Percentiles rank a stretch among this genome's conserved stretches.
These are phyloP conservation scores for Peronosclerospora sorghi DNA, from an alignment of 352 stramenopile species.

Conservation along the genomic window DNA sequence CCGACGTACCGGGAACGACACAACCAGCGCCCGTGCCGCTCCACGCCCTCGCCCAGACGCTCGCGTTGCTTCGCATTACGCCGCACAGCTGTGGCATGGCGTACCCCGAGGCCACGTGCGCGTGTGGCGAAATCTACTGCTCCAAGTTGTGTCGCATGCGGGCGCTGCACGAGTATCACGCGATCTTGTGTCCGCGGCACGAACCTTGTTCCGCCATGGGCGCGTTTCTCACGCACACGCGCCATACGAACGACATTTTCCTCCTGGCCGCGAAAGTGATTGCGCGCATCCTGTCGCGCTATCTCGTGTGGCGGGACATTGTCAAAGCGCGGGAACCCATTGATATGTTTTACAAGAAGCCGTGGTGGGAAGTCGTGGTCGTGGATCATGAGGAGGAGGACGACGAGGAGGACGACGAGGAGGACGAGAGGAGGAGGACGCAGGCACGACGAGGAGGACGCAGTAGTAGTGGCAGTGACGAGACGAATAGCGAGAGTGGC, in stretches of 20 bases:
- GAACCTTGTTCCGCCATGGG: constrained; percentile 54
- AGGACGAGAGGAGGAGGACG: constrained; percentile 20
- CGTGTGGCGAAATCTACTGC: constrained; percentile 81
- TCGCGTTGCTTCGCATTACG: constrained; percentile 32
- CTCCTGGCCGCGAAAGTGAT: constrained; percentile 82
- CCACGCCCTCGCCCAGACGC: constrained; percentile 33
- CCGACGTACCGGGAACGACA: constrained; percentile 1
- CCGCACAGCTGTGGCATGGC: constrained; percentile 40
- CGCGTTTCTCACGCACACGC: constrained; percentile 52
- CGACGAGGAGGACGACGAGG: too few relatives aligned
- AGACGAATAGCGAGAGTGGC: constrained; percentile 17
- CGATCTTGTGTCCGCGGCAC: constrained; percentile 58
- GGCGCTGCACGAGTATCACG: constrained; percentile 65
- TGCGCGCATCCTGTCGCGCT: constrained; percentile 48
- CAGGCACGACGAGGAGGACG: too few relatives aligned
- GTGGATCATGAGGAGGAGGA: constrained; percentile 41
- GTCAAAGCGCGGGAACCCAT: constrained; percentile 58
- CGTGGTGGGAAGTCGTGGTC: constrained; percentile 82
- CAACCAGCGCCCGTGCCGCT: constrained; percentile 2
- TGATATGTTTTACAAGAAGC: constrained; percentile 86
- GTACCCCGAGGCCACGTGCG: constrained; percentile 21
- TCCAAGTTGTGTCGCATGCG: constrained; percentile 60
- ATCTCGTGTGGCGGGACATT: constrained; percentile 40
- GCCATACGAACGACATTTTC: constrained; percentile 89
- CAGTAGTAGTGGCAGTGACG: constrained; percentile 12